Base-by-base conservation (phyloP, 352 stramenopile species). In the Phytophthora pseudosyringae region DNA sequence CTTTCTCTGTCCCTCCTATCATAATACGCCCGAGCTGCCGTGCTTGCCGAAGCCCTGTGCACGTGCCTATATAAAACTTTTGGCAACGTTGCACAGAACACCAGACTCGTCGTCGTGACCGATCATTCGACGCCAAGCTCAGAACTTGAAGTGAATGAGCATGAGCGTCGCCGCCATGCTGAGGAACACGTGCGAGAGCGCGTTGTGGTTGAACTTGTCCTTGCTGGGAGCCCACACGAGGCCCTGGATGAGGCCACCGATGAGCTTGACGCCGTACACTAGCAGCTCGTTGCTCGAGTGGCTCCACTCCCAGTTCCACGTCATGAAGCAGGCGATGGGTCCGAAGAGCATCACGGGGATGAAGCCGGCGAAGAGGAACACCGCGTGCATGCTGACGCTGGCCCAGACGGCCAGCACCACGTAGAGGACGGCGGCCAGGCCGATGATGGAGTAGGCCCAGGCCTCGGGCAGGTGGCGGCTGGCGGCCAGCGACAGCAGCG, bases 171-270 rank as follows among this genome's bases (percentile, higher is more conserved):
- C 88, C 11, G 88, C 86, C 48, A 93, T 62, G 36, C 85, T 93
- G 44, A 95, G 78, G 46, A 94, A 84, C 40, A 94, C 86, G 75
- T 95, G 88, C 35, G 88, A 93, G 38, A 95, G 73, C 43, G 88
- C 88, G 53, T 95, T 95, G 79, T 95, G 88, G 83, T 95, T 95
- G 69, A 95, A 95, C 61, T 86, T 84, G 70, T 89, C 74, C 64
- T 89, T 89, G 76, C 77, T 90, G 26, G 88, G 88, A 48, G 81
- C 88, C 69, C 88, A 89, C 25, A 93, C 85, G 36, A 93, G 78
- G 3, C 82, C 86, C 72, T 95, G 88, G 56, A 94, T 82, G 62
- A 94, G 76, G 9, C 84, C 88, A 35, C 85, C 82, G 44, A 79
- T 70, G 35, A 95, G 78, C 67, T 94, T 95, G 51, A 94, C 46